A percentile compares a stretch with the other conserved stretches of the same genome.
Evolutionary conservation across 31 red algal genomes (phyloP).

Genomic region (Asparagopsis taxiformis): DNA sequence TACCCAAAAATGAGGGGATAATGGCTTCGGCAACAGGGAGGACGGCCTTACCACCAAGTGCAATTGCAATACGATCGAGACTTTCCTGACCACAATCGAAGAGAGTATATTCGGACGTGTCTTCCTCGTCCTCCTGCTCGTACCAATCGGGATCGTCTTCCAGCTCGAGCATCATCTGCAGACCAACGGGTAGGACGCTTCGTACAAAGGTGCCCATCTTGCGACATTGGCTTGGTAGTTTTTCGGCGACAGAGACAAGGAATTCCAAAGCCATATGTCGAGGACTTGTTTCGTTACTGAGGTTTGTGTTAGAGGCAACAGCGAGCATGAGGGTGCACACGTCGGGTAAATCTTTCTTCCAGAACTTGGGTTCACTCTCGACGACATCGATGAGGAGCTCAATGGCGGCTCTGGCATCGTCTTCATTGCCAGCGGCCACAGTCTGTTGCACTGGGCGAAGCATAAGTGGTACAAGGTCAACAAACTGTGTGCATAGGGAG

Average conservation of each 20-base stretch:
- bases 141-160: slow-evolving; percentile 99
- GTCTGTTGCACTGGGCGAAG: slow-evolving; percentile 55
- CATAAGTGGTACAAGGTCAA: slow-evolving; percentile 88
- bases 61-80: slow-evolving; percentile 94
- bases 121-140: slow-evolving; percentile 88
- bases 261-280: slow-evolving; percentile 96
- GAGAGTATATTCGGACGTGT: slow-evolving; percentile 76
- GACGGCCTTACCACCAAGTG: slow-evolving; percentile 96
- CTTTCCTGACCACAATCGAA: slow-evolving; percentile 93
- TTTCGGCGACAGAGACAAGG: slow-evolving; percentile 85
- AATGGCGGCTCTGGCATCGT: slow-evolving; percentile 75
- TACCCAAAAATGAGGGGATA: slow-evolving; percentile 78
- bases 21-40: slow-evolving; percentile 80
- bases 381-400: slow-evolving; percentile 92
- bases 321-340: slow-evolving; percentile 73
- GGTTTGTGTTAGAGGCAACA: slow-evolving; percentile 53
- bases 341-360: slow-evolving; percentile 64
- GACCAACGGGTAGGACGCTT: slow-evolving; percentile 76
- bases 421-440: slow-evolving; percentile 67
- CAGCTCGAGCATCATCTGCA: slow-evolving; percentile 96
- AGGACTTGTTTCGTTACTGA: slow-evolving; percentile 62
- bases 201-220: slow-evolving; percentile 81
- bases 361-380: slow-evolving; percentile 88
- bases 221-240: slow-evolving; percentile 80
- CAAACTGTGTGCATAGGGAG: slow-evolving; percentile 75